Evolutionary conservation across 345 rosid species (phyloP), one percentile per base, ranked within the genome.

Genomic region (Eucalyptus cladocalyx): DNA sequence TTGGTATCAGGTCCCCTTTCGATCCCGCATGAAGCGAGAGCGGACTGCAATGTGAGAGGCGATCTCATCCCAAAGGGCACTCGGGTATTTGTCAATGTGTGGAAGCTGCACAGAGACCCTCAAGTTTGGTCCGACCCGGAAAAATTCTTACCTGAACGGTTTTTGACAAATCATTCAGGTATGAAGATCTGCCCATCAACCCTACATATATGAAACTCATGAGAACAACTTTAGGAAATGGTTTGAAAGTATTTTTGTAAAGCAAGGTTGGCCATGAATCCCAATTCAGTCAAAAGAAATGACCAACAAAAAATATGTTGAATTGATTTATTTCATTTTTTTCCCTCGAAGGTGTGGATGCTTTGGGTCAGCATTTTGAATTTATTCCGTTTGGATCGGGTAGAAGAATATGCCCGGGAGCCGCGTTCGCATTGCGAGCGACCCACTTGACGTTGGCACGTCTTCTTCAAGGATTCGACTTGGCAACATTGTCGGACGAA

Each of bases 81-180:
- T 13, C 88, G 90, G 32, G 14, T 94, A 42, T 23, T 94, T 1
- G 86, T 89, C 50, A 92, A 92, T 58, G 7, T 90, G 8, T 93
- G 94, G 93, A 91, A 92, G 65, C 69, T 93, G 6, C 94, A 93
- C 13, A 90, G 93, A 21, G 94, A 94, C 88, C 93, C 94, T 16
- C 90, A 60, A 4, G 86, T 90, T 1, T 94, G 95, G 95, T 86
- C 91, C 3, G 88, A 92, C 16, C 91, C 94, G 0, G 28, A 88
- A 7, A 69, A 58, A 43, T 91, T 91, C 48, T 21, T 43, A 12
- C 93, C 94, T 1, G 90, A 88, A 43, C 88, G 94, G 81, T 93
- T 93, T 88, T 42, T 86, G 87, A 86, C 87, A 13, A 86, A 40
- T 58, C 87, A 49, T 34, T 49, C 60, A n/a, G 40, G 40, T 24